Evolutionary conservation across 2,329 filamentous ascomycete genomes (phyloP), one percentile per base, ranked within the genome.

Genomic region (Xylaria sp.): DNA sequence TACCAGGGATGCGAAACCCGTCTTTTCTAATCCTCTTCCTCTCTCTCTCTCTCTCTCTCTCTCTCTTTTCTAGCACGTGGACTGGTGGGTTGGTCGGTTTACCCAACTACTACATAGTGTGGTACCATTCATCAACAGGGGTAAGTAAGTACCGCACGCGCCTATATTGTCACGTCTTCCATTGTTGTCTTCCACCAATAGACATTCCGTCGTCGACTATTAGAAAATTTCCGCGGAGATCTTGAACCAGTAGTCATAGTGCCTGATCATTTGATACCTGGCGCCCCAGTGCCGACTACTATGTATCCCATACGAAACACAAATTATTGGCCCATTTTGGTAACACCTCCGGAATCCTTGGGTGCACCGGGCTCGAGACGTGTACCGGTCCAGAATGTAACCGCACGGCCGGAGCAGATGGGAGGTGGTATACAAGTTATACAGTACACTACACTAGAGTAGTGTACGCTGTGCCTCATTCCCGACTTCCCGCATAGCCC

Each of bases 321-420:
- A 34, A 59, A 48, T 9, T 34, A 53, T 23, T 61, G 30, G 23
- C 48, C 53, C 59, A 41, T 69, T 71, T 65, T 60, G 56, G 64
- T 68, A 59, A 20, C 43, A 23, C 4, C 61, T 53, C 67, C 67
- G 61, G 50, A 25, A 50, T 62, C 57, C 62, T 55, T 65, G 69
- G 66, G 68, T 69, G 56, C 68, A 67, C 57, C 23, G 45, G 23
- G 18, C 57, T 58, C 59, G 48, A 62, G 58, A 69, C 65, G 57
- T 46, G 63, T 60, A 61, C 65, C 57, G 69, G 67, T 32, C 53
- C 41, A 58, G 61, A 36, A 63, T 65, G 69, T 58, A 70, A 71
- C 69, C 67, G 59, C 65, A 70, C 67, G 69, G 60, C 58, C 64
- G 59, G 62, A 70, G 48, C 30, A 43, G 20, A 60, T 56, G 57